These are phyloP conservation scores for Trypanosoma lewisi DNA, from an alignment of 208 protist species.

Conservation along the genomic window DNA sequence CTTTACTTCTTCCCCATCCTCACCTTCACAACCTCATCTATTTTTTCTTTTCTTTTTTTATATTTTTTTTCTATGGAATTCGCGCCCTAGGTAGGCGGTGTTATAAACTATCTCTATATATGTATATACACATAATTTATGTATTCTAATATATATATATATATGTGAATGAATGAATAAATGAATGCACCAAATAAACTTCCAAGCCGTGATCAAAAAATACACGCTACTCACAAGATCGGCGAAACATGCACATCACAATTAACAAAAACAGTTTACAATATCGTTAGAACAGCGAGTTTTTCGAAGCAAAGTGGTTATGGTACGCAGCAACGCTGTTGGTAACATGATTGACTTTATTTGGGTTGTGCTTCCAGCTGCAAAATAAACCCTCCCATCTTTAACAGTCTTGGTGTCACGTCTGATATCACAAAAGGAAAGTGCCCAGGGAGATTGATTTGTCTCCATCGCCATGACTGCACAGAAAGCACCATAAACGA, in stretches of 20 bases:
- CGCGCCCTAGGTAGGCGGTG: no score
- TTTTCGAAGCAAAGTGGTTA: conserved; percentile 29
- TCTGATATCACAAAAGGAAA: conserved; percentile 40
- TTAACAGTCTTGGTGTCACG: conserved; percentile 19
- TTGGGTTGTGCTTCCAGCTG: conserved; percentile 19
- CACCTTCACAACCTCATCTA: not conserved
- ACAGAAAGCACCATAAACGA: conserved; percentile 37
- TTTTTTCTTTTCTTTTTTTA: no score
- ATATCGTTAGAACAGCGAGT: conserved; percentile 30
- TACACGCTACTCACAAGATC: no score
- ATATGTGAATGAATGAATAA: not conserved
- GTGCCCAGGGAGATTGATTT: conserved; percentile 22
- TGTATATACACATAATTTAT: no score
- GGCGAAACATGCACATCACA: not conserved
- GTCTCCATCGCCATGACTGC: conserved; percentile 44
- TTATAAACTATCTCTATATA: no score
- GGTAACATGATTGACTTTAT: conserved; percentile 29
- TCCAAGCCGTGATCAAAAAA: not conserved
- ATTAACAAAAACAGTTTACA: conserved; percentile 37
- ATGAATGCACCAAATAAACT: not conserved
- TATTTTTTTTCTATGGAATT: no score
- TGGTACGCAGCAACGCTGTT: conserved; percentile 18
- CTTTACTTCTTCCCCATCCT: not conserved
- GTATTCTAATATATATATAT: not conserved
- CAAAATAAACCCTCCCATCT: conserved; percentile 30